Percentiles rank a stretch among this genome's conserved stretches.
Evolutionary conservation across 1,139 yeast species (phyloP).

Genomic region (Pichia sp.): DNA sequence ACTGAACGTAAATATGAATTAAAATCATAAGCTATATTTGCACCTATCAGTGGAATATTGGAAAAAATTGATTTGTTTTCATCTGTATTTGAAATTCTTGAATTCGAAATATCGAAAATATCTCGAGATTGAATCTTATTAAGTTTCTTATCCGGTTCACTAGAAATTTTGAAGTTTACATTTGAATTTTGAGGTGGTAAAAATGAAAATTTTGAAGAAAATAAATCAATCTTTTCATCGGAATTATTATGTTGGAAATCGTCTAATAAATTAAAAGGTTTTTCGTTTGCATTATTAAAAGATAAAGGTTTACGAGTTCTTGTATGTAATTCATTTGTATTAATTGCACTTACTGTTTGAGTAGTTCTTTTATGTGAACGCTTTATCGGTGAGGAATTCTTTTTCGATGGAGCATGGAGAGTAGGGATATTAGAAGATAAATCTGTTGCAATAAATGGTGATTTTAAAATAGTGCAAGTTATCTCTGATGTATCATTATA

Average conservation of each 20-base stretch:
- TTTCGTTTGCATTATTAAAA: background rate
- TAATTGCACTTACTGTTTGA: background rate
- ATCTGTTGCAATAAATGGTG: conserved; percentile 3
- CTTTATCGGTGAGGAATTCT: conserved; percentile 8
- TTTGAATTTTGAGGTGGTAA: conserved; percentile 5
- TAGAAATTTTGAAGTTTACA: no score
- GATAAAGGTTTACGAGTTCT: conserved; percentile 7
- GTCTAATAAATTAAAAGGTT: conserved; percentile 21
- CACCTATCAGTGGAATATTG: conserved; percentile 1
- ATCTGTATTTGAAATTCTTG: background rate
- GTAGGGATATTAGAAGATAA: conserved; percentile 1
- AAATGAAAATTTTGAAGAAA: conserved; percentile 5
- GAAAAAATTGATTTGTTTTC: conserved; percentile 6
- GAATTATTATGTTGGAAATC: conserved; percentile 22
- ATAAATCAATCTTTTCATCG: conserved; percentile 7
- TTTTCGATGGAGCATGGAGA: conserved; percentile 2
- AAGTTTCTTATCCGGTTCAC: background rate
- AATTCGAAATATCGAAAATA: conserved; percentile 7
- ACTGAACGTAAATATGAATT: conserved; percentile 21
- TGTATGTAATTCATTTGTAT: background rate
- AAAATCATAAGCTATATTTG: conserved; percentile 18
- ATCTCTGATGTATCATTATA: no score
- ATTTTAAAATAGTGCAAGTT: conserved; percentile 1
- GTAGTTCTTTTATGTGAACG: background rate
- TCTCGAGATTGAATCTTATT: background rate